phyloP scores from a whole-genome alignment of 495 filamentous ascomycete genomes.

The Staphylotrichum longicolle region DNA sequence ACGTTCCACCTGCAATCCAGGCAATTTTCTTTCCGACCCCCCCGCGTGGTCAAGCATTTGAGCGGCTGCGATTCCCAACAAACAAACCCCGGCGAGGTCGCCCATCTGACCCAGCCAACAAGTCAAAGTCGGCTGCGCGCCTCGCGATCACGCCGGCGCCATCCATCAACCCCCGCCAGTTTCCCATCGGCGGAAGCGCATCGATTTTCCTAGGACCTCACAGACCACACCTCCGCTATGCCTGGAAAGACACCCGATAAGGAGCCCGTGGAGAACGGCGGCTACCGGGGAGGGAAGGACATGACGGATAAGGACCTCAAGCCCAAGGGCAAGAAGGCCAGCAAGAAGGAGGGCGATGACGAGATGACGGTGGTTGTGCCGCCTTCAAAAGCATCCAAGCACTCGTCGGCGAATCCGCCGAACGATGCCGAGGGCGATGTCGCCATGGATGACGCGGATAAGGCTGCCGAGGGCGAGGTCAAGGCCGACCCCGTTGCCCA shows the following conservation, averaged over 20 bases:
- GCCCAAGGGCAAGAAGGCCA: slow-evolving; percentile 62
- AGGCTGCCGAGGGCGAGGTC: slow-evolving; percentile 54
- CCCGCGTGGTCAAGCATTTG: not conserved
- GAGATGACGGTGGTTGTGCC: slow-evolving; percentile 87
- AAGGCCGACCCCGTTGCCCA: slow-evolving; percentile 66
- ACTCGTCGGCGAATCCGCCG: slow-evolving; percentile 55
- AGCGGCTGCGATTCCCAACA: not conserved
- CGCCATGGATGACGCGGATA: slow-evolving; percentile 66
- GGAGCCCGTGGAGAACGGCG: slow-evolving; percentile 70
- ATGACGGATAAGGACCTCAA: slow-evolving; percentile 76
- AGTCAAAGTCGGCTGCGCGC: slow-evolving; percentile 15
- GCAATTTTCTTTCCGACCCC: not conserved
- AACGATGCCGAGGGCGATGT: slow-evolving; percentile 71
- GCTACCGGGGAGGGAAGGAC: slow-evolving; percentile 72
- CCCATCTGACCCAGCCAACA: slow-evolving; percentile 21
- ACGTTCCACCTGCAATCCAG: slow-evolving; percentile 2
- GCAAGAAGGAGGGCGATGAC: slow-evolving; percentile 60
- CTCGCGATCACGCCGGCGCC: slow-evolving; percentile 19
- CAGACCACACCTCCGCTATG: slow-evolving; percentile 39
- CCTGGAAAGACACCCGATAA: slow-evolving; percentile 69
- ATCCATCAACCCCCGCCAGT: slow-evolving; percentile 26
- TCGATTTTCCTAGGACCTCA: slow-evolving; percentile 3
- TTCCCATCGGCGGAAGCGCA: slow-evolving; percentile 24
- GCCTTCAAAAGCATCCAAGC: slow-evolving; percentile 66
- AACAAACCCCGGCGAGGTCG: slow-evolving; percentile 14